Percentiles rank a stretch among this genome's conserved stretches.
These are phyloP conservation scores for Cyclotella cryptica DNA, from an alignment of 108 stramenopile species.

Conservation along the genomic window DNA sequence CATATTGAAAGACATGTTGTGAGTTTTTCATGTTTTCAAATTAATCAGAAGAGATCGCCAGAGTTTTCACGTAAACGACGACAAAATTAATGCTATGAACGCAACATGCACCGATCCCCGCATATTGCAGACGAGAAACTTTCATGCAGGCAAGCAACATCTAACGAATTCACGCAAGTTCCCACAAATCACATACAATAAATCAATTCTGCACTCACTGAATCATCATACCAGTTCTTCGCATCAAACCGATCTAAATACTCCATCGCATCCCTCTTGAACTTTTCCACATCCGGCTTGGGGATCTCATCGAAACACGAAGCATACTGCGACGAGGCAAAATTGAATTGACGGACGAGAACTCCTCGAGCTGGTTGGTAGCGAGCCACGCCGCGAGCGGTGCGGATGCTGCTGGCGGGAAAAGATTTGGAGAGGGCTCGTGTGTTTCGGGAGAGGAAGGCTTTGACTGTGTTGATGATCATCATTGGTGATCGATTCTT, in stretches of 20 bases:
- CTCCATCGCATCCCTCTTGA: conserved; percentile 63
- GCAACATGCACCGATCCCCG: too few relatives aligned
- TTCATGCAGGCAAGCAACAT: not conserved
- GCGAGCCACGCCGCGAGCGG: not conserved
- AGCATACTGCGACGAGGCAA: conserved; percentile 77
- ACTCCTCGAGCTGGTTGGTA: not conserved
- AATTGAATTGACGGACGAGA: conserved; percentile 61
- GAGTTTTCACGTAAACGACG: too few relatives aligned
- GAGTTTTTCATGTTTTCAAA: not conserved
- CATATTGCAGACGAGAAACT: too few relatives aligned
- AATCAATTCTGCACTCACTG: conserved; percentile 44
- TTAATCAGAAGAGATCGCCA: too few relatives aligned
- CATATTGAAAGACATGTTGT: conserved; percentile 38
- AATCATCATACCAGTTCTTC: conserved; percentile 74
- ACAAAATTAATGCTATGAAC: too few relatives aligned
- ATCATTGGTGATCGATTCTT: not conserved
- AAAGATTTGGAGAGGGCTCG: too few relatives aligned
- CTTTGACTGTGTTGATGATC: conserved; percentile 4
- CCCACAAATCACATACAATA: not conserved
- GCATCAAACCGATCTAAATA: conserved; percentile 71
- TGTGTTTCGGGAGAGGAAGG: not conserved
- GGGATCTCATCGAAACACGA: conserved; percentile 73
- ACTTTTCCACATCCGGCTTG: conserved; percentile 48
- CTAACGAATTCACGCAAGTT: not conserved
- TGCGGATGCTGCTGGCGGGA: too few relatives aligned